phyloP scores from a whole-genome alignment of 2,329 filamentous ascomycete species.

The Arthrocladium fulminans region DNA sequence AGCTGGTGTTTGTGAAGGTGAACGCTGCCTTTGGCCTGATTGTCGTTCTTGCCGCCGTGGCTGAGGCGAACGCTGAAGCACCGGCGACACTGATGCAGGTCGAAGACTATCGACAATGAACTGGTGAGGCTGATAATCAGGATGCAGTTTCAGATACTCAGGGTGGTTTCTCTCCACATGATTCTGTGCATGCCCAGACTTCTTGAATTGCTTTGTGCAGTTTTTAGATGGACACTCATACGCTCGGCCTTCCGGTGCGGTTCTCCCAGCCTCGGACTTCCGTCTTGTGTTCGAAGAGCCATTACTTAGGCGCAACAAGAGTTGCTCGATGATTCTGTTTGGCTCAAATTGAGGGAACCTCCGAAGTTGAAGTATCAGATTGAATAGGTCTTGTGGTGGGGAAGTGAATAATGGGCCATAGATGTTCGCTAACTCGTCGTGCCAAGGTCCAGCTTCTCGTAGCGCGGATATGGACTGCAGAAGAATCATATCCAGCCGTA shows the following conservation, averaged over 20 bases:
- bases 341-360: neutral
- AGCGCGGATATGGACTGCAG: neutral
- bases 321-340: neutral
- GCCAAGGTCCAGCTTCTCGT: neutral
- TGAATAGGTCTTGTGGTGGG: constrained; percentile 1
- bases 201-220: constrained; percentile 11
- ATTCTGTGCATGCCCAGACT: constrained; percentile 13
- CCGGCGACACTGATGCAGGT: neutral
- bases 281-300: neutral
- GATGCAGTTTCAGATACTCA: constrained; percentile 10
- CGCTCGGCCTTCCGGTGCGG: constrained; percentile 10
- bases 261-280: constrained; percentile 3
- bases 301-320: neutral
- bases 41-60: no score
- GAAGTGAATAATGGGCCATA: neutral
- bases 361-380: neutral
- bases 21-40: neutral
- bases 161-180: constrained; percentile 12
- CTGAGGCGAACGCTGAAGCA: neutral
- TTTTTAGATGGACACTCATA: constrained; percentile 14
- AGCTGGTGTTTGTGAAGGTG: neutral
- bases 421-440: neutral
- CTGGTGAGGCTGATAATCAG: constrained; percentile 4
- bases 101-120: constrained; percentile 1
- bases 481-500: neutral